phyloP scores from a whole-genome alignment of 2,329 filamentous ascomycete species.

The Colletotrichum sp. region DNA sequence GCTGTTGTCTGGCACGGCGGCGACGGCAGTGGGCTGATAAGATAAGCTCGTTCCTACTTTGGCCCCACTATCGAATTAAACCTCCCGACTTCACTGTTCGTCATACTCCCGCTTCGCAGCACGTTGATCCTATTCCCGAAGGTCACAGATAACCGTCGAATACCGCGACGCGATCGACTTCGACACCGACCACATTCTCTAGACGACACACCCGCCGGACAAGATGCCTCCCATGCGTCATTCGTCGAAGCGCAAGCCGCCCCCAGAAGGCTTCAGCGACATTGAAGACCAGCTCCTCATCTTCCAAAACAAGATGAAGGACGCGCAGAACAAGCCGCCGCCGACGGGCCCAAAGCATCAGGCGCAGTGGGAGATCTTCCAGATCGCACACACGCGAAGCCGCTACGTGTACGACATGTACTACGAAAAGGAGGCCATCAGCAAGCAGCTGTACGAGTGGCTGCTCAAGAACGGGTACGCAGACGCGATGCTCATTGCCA shows the following conservation, averaged over 20 bases:
- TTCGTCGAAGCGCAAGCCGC: conserved; percentile 78
- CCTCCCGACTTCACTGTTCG: not conserved
- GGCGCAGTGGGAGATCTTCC: conserved; percentile 95
- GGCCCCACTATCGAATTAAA: not conserved
- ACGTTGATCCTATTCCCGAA: not conserved
- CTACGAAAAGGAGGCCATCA: conserved; percentile 97
- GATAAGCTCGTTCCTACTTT: not conserved
- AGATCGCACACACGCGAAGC: conserved; percentile 90
- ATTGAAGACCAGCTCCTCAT: conserved; percentile 87
- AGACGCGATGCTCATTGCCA: conserved; percentile 93
- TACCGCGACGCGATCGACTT: not conserved
- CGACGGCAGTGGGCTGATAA: not conserved
- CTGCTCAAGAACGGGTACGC: conserved; percentile 96
- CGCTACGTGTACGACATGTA: conserved; percentile 98
- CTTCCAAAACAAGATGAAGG: conserved; percentile 91
- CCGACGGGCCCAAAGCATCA: conserved; percentile 85
- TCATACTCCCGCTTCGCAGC: not conserved
- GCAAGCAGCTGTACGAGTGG: conserved; percentile 92
- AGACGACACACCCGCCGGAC: not conserved
- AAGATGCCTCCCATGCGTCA: conserved; percentile 80
- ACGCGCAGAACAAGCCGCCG: conserved; percentile 88
- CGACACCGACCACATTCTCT: not conserved
- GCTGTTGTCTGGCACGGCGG: not conserved
- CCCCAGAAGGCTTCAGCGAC: conserved; percentile 85
- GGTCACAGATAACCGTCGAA: not conserved